Evolutionary conservation across 495 filamentous ascomycete species (phyloP), one percentile per base, ranked within the genome.

Genomic region (Aspergillus mulundensis): DNA sequence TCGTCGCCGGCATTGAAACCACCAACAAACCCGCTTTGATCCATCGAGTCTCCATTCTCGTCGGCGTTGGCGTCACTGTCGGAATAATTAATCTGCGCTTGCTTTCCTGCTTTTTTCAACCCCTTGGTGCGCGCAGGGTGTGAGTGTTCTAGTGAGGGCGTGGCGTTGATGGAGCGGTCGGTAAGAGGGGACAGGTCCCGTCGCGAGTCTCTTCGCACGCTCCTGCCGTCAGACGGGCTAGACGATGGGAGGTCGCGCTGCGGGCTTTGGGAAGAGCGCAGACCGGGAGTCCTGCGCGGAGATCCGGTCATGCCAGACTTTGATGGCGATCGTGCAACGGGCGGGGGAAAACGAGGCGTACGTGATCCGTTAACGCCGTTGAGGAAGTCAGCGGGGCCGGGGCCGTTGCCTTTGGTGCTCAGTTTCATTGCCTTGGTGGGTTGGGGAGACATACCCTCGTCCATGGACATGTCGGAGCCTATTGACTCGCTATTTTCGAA

Each of bases 381-480:
- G 23, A 78, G 65, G 51, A 72, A 78, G 64, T 78, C 73, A 41
- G 71, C 66, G 24, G 75, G 75, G 41, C 60, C 73, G 20, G 70
- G 75, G 48, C 67, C 75, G 56, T 74, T 75, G 8, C 63, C 74
- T 78, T n/a, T 25, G 38, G 36, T 20, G 24, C 41, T 54, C 16
- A 42, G 24, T 21, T 10, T 43, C 16, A 16, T 41, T 24, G 20
- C 25, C 8, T 24, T 15, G 2, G 15, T 20, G 18, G 12, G 15
- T 34, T 12, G 16, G 19, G 16, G 10, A n/a, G 25, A 60, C 69
- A 15, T 65, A 78, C 75, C 75, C 53, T 78, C 73, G 28, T 78
- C 75, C 49, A 78, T 75, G 2, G 75, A 78, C 75, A 78, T 78
- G 21, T 76, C 75, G 7, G 75, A 78, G 19, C 75, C 71, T 25